Conservation (phyloP, 2,329 filamentous ascomycete species). For the Cyanodermella asteris region DNA sequence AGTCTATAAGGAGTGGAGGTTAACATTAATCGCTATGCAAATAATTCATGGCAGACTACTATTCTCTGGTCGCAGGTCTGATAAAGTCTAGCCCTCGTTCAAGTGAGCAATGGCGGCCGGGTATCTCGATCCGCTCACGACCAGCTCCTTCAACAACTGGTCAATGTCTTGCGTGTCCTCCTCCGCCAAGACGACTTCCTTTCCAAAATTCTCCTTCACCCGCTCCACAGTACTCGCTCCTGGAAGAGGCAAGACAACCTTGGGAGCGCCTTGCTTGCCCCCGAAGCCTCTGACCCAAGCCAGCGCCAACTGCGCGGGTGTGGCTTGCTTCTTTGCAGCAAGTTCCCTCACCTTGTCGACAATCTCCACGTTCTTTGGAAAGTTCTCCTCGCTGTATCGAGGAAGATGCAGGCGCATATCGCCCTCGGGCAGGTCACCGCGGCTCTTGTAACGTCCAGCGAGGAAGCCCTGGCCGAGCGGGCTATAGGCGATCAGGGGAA, state of each 20-base stretch:
- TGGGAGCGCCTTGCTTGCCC: slow-evolving; percentile 29
- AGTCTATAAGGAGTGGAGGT: too few species aligned
- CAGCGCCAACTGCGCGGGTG: slow-evolving; percentile 42
- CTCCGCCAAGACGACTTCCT: slow-evolving; percentile 9
- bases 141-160: slow-evolving; percentile 7
- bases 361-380: slow-evolving; percentile 42
- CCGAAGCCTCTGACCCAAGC: slow-evolving; percentile 36
- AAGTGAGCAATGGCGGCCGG: neutral
- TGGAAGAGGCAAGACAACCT: slow-evolving; percentile 13
- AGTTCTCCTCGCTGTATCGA: slow-evolving; percentile 40
- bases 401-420: slow-evolving; percentile 25
- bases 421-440: slow-evolving; percentile 32
- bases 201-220: slow-evolving; percentile 13
- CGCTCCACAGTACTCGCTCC: slow-evolving; percentile 12
- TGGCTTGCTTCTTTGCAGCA: slow-evolving; percentile 37
- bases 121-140: slow-evolving; percentile 6
- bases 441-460: slow-evolving; percentile 27
- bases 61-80: neutral
- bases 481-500: slow-evolving; percentile 52
- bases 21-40: too few species aligned
- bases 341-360: slow-evolving; percentile 34
- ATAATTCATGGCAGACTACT: too few species aligned
- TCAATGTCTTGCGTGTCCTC: slow-evolving; percentile 13
- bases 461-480: slow-evolving; percentile 39
- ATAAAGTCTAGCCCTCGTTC: neutral